Evolutionary conservation across 75 land plant species (phyloP).

Genomic region (Chamaecyparis obtusa): DNA sequence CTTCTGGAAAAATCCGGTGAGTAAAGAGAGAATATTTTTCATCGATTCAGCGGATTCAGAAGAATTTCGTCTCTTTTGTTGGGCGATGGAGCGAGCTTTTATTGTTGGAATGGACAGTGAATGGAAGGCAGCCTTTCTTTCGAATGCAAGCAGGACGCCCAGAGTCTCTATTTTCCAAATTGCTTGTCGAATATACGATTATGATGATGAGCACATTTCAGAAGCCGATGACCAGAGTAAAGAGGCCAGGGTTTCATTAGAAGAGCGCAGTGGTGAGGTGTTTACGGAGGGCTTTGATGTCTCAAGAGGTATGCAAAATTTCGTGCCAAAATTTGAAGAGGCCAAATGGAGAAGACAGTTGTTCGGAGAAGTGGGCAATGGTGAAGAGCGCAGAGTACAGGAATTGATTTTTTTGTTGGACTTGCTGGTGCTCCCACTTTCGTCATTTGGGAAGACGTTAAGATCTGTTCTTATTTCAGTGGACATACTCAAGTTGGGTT

Average conservation of each 20-base stretch:
- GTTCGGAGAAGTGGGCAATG: neutral
- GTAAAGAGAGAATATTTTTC: slow-evolving; percentile 31
- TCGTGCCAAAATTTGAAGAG: neutral
- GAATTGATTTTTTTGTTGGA: slow-evolving; percentile 76
- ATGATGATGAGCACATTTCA: neutral
- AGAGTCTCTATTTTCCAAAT: slow-evolving; percentile 85
- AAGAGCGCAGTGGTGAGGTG: neutral
- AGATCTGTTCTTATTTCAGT: slow-evolving; percentile 51
- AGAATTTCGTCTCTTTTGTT: slow-evolving; percentile 52
- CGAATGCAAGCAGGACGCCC: slow-evolving; percentile 27
- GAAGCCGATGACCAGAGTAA: neutral
- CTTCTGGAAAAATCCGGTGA: neutral
- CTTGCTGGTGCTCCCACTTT: slow-evolving; percentile 46
- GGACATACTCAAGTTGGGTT: slow-evolving; percentile 77
- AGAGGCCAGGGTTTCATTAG: neutral
- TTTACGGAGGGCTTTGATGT: neutral
- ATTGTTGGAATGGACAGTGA: slow-evolving; percentile 92
- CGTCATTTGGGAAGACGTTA: slow-evolving; percentile 44
- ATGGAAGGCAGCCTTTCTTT: slow-evolving; percentile 74
- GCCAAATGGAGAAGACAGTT: slow-evolving; percentile 8
- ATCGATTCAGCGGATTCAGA: slow-evolving; percentile 55
- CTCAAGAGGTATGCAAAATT: neutral
- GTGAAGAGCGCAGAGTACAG: slow-evolving; percentile 10
- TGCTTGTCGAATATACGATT: slow-evolving; percentile 56
- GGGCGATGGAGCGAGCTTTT: slow-evolving; percentile 46